phyloP scores from a whole-genome alignment of 2,329 filamentous ascomycete genomes.

The Pleurostoma richardsiae region DNA sequence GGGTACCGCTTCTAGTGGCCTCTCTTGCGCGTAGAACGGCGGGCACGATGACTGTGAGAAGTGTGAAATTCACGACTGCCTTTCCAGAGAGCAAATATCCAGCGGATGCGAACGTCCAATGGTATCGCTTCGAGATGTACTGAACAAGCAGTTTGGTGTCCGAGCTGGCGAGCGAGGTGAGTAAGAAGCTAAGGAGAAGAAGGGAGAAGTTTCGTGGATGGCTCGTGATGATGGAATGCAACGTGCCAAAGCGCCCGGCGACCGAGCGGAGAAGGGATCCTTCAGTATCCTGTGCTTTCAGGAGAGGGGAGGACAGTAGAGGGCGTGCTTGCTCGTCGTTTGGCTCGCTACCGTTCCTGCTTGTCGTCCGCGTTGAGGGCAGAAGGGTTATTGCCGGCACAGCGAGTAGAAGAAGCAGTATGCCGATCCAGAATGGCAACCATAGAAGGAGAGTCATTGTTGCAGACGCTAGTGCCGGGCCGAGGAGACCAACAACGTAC shows the following conservation, averaged over 20 bases:
- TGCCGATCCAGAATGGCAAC: constrained; percentile 38
- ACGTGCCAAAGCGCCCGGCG: constrained; percentile 17
- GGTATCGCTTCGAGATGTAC: constrained; percentile 44
- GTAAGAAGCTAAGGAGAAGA: constrained; percentile 37
- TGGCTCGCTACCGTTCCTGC: not conserved
- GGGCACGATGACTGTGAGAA: constrained; percentile 37
- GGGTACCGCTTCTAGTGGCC: not conserved
- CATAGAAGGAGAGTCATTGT: constrained; percentile 37
- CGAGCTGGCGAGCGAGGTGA: constrained; percentile 43
- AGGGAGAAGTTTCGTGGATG: constrained; percentile 36
- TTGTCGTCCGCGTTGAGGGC: constrained; percentile 9
- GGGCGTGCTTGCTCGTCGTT: constrained; percentile 28
- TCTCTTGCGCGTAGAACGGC: constrained; percentile 19
- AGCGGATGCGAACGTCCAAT: constrained; percentile 38
- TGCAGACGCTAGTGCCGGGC: constrained; percentile 38
- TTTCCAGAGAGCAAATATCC: constrained; percentile 44
- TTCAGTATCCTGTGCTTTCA: constrained; percentile 26
- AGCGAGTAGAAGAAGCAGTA: constrained; percentile 26
- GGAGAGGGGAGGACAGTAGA: constrained; percentile 30
- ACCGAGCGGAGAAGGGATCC: constrained; percentile 15
- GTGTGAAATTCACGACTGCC: constrained; percentile 39
- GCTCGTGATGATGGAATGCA: constrained; percentile 26
- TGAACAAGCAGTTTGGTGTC: constrained; percentile 45
- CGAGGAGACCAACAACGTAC: constrained; percentile 39
- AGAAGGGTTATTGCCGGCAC: constrained; percentile 24